phyloP scores from a whole-genome alignment of 2,329 filamentous ascomycete species.

The Dothideomycetes sp. region DNA sequence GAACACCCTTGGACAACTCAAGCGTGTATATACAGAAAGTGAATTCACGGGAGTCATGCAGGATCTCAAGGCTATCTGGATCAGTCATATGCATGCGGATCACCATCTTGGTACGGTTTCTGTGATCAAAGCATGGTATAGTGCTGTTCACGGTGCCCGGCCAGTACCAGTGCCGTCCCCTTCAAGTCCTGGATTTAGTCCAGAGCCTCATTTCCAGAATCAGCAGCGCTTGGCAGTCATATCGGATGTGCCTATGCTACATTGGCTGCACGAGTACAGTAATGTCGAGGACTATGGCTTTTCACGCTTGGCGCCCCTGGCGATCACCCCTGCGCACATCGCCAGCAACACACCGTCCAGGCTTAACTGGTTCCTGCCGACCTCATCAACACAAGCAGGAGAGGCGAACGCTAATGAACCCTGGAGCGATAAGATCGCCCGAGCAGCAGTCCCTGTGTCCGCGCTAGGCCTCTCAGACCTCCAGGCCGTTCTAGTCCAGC shows the following conservation, averaged over 20 bases:
- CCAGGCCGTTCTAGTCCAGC: conserved; percentile 56
- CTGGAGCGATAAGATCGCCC: conserved; percentile 20
- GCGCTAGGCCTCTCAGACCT: conserved; percentile 55
- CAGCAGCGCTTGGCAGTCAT: conserved; percentile 48
- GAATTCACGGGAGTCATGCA: conserved; percentile 61
- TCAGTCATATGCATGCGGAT: conserved; percentile 92
- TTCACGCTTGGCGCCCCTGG: conserved; percentile 43
- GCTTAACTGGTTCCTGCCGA: conserved; percentile 23
- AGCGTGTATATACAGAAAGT: conserved; percentile 56
- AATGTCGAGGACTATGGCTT: conserved; percentile 68
- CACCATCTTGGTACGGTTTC: conserved; percentile 81
- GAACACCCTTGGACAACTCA: conserved; percentile 79
- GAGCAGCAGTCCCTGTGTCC: conserved; percentile 17
- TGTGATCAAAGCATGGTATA: conserved; percentile 73
- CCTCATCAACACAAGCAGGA: conserved; percentile 3
- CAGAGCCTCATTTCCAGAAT: conserved; percentile 10
- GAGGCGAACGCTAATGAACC: conserved; percentile 12
- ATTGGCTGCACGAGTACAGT: conserved; percentile 70
- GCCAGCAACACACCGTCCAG: conserved; percentile 13
- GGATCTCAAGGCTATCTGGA: conserved; percentile 74
- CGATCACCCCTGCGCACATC: conserved; percentile 23
- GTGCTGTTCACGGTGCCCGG: conserved; percentile 37
- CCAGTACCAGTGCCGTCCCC: conserved; percentile 15
- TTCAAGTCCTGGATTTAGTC: conserved; percentile 21
- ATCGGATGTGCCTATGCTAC: conserved; percentile 59